Evolutionary conservation across 257 asterid species (phyloP).

Genomic region (Echites panduratus): DNA sequence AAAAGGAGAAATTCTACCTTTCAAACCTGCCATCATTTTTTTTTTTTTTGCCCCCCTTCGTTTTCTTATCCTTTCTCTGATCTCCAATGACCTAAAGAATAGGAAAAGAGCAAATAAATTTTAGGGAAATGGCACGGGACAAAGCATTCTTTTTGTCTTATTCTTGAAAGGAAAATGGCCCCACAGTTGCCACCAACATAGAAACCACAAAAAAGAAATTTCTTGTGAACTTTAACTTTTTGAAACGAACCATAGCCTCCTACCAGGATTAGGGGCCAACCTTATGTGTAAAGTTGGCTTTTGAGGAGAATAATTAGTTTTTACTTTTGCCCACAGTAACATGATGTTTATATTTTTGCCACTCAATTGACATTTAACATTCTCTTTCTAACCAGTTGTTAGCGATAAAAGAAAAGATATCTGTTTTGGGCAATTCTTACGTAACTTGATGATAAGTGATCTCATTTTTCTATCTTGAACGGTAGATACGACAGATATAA

Average conservation of each 20-base stretch:
- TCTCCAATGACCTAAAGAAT: not conserved
- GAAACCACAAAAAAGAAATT: not conserved
- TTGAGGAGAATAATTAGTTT: conserved; percentile 11
- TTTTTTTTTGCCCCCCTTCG: too few species aligned
- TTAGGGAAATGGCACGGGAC: not conserved
- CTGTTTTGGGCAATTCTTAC: too few species aligned
- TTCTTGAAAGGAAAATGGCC: conserved; percentile 10
- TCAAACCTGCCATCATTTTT: not conserved
- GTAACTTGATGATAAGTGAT: too few species aligned
- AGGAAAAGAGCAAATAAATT: not conserved
- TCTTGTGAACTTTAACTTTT: conserved; percentile 19
- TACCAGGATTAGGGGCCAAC: conserved; percentile 1
- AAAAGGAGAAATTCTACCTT: not conserved
- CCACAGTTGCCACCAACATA: not conserved
- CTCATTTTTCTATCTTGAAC: too few species aligned
- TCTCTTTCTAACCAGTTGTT: too few species aligned
- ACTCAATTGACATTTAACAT: too few species aligned
- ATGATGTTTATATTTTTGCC: not conserved
- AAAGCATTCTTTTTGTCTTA: conserved; percentile 17
- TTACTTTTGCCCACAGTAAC: conserved; percentile 13
- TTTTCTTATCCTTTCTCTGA: not conserved
- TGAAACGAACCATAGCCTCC: conserved; percentile 22
- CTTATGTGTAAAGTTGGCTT: conserved; percentile 15
- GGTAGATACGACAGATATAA: too few species aligned
- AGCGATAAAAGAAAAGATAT: too few species aligned